Evolutionary conservation across 169 alveolate genomes (phyloP), one percentile per base, ranked within the genome.

Genomic region (Plasmodium knowlesi): DNA sequence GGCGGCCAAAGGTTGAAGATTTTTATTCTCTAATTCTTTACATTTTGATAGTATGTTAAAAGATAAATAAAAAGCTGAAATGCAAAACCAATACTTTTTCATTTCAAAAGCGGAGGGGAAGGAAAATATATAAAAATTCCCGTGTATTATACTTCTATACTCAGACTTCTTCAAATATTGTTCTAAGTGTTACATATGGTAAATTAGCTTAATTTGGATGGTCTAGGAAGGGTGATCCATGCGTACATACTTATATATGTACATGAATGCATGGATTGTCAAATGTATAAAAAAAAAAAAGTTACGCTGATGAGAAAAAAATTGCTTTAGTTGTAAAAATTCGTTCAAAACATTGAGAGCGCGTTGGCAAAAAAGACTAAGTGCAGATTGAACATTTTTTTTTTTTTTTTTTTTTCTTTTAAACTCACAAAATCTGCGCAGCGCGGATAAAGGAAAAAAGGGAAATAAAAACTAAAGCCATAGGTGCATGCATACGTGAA

Each of bases 81-180:
- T 57, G 82, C 53, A 89, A 54, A 89, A 57, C 88, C 80, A 89
- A 25, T 79, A 80, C n/a, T 78, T 89, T 71, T 89, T 79, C 94
- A 89, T 89, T 89, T 89, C 78, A 89, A 73, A 37, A 82, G 57
- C 46, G 61, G 74, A 85, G 61, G 61, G 76, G 34, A 67, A 67
- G 6, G 22, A 4, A 22, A 67, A 28, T 22, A 4, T 22, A 22
- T 22, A 28, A 28, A 10, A 50, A 34, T 76, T 86, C 43, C 30
- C 37, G 70, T 72, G 78, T 72, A 71, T 74, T 86, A 86, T 53
- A 19, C 67, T 76, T 86, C 32, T 71, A 43, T 54, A 74, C 53
- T 32, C 78, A 70, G 83, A 84, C 39, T 71, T 71, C 71, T 84
- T 70, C 72, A 84, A 37, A 70, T 34, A 19, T 8, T 84, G 46